Conservation (phyloP, 73 alveolate genomes). For the Tetrahymena malaccensis region DNA sequence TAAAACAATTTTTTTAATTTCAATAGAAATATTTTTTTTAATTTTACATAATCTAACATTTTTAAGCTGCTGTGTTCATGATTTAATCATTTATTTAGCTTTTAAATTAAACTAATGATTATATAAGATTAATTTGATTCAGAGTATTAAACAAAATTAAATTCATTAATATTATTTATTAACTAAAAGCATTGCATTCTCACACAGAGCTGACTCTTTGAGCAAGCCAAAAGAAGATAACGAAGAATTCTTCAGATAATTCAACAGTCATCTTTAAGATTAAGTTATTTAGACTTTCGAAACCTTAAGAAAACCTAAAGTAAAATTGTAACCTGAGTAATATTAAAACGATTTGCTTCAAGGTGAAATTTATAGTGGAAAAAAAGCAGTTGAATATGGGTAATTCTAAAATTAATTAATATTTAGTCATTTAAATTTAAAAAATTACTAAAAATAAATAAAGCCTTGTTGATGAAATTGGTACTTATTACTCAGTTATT, state of each 20-base stretch:
- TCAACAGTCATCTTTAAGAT: not conserved
- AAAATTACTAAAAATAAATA: too few species aligned
- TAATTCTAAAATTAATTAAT: not conserved
- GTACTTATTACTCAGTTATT: not conserved
- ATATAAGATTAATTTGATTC: too few species aligned
- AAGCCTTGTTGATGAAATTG: not conserved
- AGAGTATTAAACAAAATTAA: too few species aligned
- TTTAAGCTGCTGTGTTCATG: too few species aligned
- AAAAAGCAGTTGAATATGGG: not conserved
- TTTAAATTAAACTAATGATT: too few species aligned
- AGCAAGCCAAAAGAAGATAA: not conserved
- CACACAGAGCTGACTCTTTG: not conserved
- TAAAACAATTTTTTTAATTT: not conserved
- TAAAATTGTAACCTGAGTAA: not conserved
- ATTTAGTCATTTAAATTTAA: not conserved
- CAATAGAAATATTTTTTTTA: not conserved
- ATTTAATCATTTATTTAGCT: too few species aligned
- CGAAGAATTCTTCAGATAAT: not conserved
- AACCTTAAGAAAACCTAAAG: not conserved
- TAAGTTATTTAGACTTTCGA: not conserved
- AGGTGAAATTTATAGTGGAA: not conserved
- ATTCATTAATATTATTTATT: too few species aligned
- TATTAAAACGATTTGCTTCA: not conserved
- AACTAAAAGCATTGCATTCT: not conserved
- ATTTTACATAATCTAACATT: too few species aligned